Base-by-base conservation (phyloP, 169 alveolate genomes). In the Neospora caninum region DNA sequence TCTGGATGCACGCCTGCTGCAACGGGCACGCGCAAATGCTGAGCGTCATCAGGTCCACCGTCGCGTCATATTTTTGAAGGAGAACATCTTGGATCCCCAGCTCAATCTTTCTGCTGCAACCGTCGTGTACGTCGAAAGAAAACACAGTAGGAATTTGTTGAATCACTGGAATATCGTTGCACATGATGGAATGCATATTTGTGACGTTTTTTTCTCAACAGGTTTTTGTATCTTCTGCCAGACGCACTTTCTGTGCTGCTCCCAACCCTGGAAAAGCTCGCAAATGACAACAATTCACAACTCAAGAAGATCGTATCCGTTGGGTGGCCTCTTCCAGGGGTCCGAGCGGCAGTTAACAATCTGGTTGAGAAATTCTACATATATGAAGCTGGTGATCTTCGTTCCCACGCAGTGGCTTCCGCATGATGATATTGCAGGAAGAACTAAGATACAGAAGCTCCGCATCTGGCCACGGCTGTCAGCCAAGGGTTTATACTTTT, bases 1-100 rank as follows among this genome's bases (percentile, higher is more conserved):
- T 29, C 67, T 92, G 54, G 92, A 92, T 92, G 64, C 20, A 0
- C 16, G 54, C 9, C 73, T 92, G 31, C 39, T 92, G 1, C 87
- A 39, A 16, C 58, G 54, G 78, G 95, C 95, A 39, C 86, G 38
- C 69, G 64, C 88, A 38, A 84, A 83, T 80, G 92, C 95, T 31
- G 25, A 16, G 34, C 89, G 89, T 39, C 67, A 31, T 82, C 41
- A n/a, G 4, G 89, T 82, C 39, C 58, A 82, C 4, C 38, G 36
- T 82, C 54, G 67, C 0, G 67, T 82, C 41, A 29, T 25, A n/a
- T 82, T 82, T 49, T 10, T 4, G 29, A 82, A 82, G 41, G 89
- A 64, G 22, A 69, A 82, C 67, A 7, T 82, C 34, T 31, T 42
- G 89, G 67, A 43, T 38, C 89, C 38, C 70, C 20, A 41, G n/a